Evolutionary conservation across 306 rosid genomes (phyloP), one percentile per base, ranked within the genome.

Genomic region (Rosa persica): DNA sequence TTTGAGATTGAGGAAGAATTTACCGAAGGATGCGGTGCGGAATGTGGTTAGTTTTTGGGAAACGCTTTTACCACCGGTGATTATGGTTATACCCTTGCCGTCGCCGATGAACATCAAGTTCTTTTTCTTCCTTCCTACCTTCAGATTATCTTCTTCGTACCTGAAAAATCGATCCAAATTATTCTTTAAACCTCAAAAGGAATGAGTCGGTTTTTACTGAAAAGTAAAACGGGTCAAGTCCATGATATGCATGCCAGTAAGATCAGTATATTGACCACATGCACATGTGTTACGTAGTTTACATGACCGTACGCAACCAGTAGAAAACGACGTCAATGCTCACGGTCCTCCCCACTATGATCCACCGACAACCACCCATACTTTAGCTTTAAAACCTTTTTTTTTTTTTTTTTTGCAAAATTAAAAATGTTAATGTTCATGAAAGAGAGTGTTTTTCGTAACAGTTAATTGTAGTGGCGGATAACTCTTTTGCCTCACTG

Each of bases 1-100:
- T 60, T 13, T 27, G 0, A 13, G 10, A 12, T 2, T n/a, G 58
- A 6, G 23, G 1, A 25, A 25, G 42, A 77, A 65, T 13, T 86
- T 89, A 96, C 99, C 99, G 10, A 96, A 96, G 8, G 93, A 73
- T 6, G 99, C 99, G 0, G 90, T 96, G 93, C 91, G 99, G 80
- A 96, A 96, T 36, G 99, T 96, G n/a, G 99, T 96, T 36, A 83
- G 7, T 5, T 51, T 72, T 0, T 86, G 54, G 12, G 0, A 0
- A 13, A 85, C 76, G 74, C 79, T 96, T 70, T 40, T 93, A 1
- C 86, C 83, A 0, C 99, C 99, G 0, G 98, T 78, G 16, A 96
- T 93, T 51, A 88, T 78, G 1, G 99, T 93, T 40, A 78, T 84
- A 27, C 91, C 99, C 88, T 72, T 89, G 30, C 99, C 99, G 3